Evolutionary conservation across 2,329 filamentous ascomycete species (phyloP).

Genomic region (Neocucurbitaria cava): DNA sequence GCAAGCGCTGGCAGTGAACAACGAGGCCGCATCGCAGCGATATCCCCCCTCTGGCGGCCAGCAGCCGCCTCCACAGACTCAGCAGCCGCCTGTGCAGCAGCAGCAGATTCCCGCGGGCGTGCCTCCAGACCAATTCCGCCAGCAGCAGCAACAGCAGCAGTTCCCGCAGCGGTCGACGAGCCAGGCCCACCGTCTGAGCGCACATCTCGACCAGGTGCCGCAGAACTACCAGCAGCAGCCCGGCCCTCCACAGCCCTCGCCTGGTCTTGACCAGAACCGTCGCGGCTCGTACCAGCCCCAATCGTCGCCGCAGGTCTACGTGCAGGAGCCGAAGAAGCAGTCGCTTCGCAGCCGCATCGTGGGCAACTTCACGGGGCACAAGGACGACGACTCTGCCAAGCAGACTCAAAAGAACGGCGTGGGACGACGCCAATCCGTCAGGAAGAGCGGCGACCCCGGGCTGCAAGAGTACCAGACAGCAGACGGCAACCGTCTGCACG

Average conservation of each 20-base stretch:
- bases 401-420: constrained; percentile 40
- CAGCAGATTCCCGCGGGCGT: constrained; percentile 12
- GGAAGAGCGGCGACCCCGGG: constrained; percentile 43
- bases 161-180: constrained; percentile 40
- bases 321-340: constrained; percentile 39
- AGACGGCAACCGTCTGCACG: constrained; percentile 32
- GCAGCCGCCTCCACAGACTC: constrained; percentile 26
- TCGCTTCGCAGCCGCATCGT: constrained; percentile 44
- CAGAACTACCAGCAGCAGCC: constrained; percentile 38
- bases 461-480: constrained; percentile 36
- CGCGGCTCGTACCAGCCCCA: constrained; percentile 35
- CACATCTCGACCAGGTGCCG: constrained; percentile 37
- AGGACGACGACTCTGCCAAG: constrained; percentile 41
- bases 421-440: constrained; percentile 43
- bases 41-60: constrained; percentile 30
- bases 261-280: constrained; percentile 32
- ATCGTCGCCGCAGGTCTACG: constrained; percentile 10
- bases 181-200: constrained; percentile 38
- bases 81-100: constrained; percentile 24
- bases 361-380: constrained; percentile 36
- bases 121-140: constrained; percentile 25
- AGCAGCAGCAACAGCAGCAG: constrained; percentile 31
- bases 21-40: constrained; percentile 38
- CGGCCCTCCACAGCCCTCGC: constrained; percentile 25
- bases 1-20: constrained; percentile 44